phyloP scores from a whole-genome alignment of 345 rosid species.

The Kandelia obovata region DNA sequence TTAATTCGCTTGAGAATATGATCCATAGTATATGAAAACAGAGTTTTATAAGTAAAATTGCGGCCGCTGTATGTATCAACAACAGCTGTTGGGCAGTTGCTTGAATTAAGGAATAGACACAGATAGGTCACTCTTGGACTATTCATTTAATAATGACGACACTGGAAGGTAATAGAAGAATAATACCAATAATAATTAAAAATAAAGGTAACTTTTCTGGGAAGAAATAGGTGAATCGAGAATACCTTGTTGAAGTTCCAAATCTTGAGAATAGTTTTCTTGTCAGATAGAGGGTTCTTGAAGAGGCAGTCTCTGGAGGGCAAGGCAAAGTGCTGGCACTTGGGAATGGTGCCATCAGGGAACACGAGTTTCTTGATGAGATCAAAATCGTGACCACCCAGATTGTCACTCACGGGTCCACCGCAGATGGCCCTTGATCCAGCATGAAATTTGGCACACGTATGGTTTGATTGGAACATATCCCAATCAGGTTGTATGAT shows the following conservation, averaged over 20 bases:
- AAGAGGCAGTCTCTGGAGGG: conserved; percentile 89
- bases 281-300: conserved; percentile 73
- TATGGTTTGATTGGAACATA: conserved; percentile 92
- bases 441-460: conserved; percentile 80
- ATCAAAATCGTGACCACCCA: conserved; percentile 66
- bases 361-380: conserved; percentile 65
- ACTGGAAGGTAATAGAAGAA: too few species aligned
- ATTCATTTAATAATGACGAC: neutral
- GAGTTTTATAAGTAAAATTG: neutral
- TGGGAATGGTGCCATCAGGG: conserved; percentile 82
- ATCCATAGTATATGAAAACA: neutral
- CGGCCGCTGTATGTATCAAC: neutral
- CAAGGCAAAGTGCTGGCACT: conserved; percentile 66
- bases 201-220: neutral
- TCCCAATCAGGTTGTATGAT: conserved; percentile 94
- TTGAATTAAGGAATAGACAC: neutral
- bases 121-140: neutral
- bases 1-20: neutral
- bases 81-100: neutral
- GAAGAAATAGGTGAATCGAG: neutral
- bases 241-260: conserved; percentile 86
- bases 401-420: conserved; percentile 79
- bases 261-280: conserved; percentile 65
- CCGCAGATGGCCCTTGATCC: conserved; percentile 87
- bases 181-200: too few species aligned